Evolutionary conservation across 192 early-diverging fungal species (phyloP).

Genomic region (Rhizophagus sp.): DNA sequence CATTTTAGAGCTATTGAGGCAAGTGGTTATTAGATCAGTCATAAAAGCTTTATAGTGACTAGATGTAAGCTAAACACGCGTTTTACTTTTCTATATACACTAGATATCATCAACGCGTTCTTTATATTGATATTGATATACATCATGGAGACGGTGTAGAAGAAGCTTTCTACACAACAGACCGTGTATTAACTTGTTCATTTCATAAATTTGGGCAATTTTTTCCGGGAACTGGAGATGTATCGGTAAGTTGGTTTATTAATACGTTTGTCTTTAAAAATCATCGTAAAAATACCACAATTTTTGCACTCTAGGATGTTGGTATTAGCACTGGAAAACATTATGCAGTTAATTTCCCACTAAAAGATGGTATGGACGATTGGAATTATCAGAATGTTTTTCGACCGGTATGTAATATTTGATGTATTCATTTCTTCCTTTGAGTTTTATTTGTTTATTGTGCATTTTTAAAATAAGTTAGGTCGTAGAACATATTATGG

Average conservation of each 20-base stretch:
- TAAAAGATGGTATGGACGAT: conserved; percentile 96
- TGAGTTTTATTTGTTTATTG: background rate
- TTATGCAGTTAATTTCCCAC: conserved; percentile 92
- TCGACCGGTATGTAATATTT: conserved; percentile 51
- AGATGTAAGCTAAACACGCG: too few relatives aligned
- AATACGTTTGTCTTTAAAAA: background rate
- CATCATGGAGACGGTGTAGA: conserved; percentile 96
- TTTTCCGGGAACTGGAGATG: conserved; percentile 93
- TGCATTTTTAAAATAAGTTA: conserved; percentile 21
- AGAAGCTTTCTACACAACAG: conserved; percentile 90
- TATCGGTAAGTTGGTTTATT: conserved; percentile 37
- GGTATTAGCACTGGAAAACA: conserved; percentile 87
- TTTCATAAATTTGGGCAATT: conserved; percentile 97
- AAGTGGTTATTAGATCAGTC: background rate
- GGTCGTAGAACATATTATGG: conserved; percentile 94
- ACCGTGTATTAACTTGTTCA: conserved; percentile 94
- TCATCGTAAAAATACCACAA: background rate
- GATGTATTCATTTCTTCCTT: background rate
- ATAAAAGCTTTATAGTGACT: background rate
- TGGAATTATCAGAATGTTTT: conserved; percentile 74
- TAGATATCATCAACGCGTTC: conserved; percentile 80
- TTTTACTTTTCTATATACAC: background rate
- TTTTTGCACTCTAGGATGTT: conserved; percentile 66
- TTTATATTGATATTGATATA: conserved; percentile 93
- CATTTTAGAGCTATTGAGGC: conserved; percentile 69